Percentiles rank a stretch among this genome's conserved stretches.
These are phyloP conservation scores for Apiospora kogelbergensis DNA, from an alignment of 2,329 filamentous ascomycete genomes.

Conservation along the genomic window DNA sequence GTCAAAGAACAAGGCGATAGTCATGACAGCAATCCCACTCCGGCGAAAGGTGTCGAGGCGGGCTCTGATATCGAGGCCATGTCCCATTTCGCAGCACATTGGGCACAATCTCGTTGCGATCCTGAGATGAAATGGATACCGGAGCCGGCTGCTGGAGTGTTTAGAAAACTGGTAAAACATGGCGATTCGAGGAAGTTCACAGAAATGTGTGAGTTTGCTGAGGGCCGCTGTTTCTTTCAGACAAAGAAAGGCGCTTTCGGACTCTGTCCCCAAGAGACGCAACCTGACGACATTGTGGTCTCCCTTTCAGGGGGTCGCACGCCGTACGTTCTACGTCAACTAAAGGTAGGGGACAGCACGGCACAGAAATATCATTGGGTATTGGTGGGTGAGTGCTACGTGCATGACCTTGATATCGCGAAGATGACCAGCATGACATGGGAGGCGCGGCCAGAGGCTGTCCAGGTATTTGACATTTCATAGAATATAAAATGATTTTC, in stretches of 20 bases:
- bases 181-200: constrained; percentile 9
- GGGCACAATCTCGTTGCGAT: background rate
- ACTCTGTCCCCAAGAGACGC: constrained; percentile 7
- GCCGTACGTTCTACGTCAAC: constrained; percentile 3
- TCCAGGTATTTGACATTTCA: background rate
- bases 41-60: background rate
- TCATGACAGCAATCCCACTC: background rate
- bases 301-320: constrained; percentile 5
- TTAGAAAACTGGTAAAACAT: constrained; percentile 5
- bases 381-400: constrained; percentile 9
- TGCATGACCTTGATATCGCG: constrained; percentile 10
- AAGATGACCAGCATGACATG: background rate
- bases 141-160: background rate
- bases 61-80: constrained; percentile 8
- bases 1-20: no score
- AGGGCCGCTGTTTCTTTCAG: constrained; percentile 11
- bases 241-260: background rate
- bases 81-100: constrained; percentile 11
- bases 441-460: background rate
- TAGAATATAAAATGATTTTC: no score
- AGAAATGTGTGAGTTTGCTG: constrained; percentile 11
- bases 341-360: background rate
- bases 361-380: background rate
- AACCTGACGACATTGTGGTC: background rate
- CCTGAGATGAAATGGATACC: constrained; percentile 9